phyloP scores from a whole-genome alignment of 345 rosid species.

The Eucalyptus shirleyi region DNA sequence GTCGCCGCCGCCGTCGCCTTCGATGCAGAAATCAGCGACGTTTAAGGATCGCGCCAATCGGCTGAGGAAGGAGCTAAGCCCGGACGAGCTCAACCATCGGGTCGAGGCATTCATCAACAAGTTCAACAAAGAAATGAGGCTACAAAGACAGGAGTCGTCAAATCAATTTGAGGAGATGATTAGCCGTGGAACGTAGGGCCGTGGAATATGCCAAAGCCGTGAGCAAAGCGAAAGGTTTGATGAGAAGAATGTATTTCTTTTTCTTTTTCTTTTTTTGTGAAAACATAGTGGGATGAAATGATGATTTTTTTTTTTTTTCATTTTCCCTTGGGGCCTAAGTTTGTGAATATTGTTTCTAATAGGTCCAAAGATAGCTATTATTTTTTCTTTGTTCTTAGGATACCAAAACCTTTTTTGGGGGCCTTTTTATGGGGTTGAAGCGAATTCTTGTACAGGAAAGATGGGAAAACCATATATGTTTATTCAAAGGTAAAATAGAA shows the following conservation, averaged over 20 bases:
- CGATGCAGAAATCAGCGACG: slow-evolving; percentile 39
- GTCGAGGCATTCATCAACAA: slow-evolving; percentile 67
- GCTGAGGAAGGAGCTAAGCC: slow-evolving; percentile 46
- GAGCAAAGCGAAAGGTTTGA: background rate
- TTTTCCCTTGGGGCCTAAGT: background rate
- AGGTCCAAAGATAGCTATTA: background rate
- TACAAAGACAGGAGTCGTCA: slow-evolving; percentile 51
- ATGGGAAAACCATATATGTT: background rate
- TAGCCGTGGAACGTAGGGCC: background rate
- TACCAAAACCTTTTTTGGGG: background rate
- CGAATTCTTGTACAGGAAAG: background rate
- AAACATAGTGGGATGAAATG: background rate
- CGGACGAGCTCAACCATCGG: slow-evolving; percentile 69
- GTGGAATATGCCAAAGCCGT: background rate
- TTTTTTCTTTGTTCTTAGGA: background rate
- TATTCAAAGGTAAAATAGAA: background rate
- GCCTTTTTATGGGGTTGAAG: background rate
- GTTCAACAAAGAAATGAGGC: slow-evolving; percentile 65
- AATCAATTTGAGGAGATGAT: slow-evolving; percentile 45
- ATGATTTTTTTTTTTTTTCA: background rate
- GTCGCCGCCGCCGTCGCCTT: background rate
- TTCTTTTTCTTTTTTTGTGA: background rate
- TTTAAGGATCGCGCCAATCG: slow-evolving; percentile 39
- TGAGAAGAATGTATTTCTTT: background rate
- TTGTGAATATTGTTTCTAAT: background rate